Conservation (phyloP, 2,329 filamentous ascomycete species). For the Neopestalotiopsis sp. region DNA sequence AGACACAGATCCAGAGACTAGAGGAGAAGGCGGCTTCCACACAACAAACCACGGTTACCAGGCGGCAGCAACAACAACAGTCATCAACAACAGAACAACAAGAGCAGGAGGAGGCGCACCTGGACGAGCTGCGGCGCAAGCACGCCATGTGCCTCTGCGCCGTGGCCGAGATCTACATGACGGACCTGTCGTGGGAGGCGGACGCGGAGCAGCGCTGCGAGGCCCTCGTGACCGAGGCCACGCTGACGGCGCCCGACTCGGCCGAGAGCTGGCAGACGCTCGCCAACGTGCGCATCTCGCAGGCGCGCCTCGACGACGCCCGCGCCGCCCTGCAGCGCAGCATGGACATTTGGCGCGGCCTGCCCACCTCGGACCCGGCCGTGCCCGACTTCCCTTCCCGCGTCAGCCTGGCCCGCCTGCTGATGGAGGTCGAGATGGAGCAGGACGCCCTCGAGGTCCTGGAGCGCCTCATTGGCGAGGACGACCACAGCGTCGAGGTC, state of each 20-base stretch:
- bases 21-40: constrained; percentile 43
- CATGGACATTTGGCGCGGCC: constrained; percentile 81
- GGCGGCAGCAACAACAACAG: constrained; percentile 38
- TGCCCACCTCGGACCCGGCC: constrained; percentile 72
- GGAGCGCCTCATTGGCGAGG: constrained; percentile 82
- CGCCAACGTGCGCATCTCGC: constrained; percentile 91
- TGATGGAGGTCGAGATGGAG: constrained; percentile 91
- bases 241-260: constrained; percentile 79
- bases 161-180: constrained; percentile 98
- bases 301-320: constrained; percentile 80
- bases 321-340: constrained; percentile 78
- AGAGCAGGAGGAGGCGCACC: constrained; percentile 41
- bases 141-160: constrained; percentile 92
- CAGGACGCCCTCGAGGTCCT: constrained; percentile 84
- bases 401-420: constrained; percentile 80
- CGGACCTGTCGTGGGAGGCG: constrained; percentile 89
- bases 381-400: constrained; percentile 87
- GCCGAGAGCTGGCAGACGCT: constrained; percentile 95
- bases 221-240: constrained; percentile 85
- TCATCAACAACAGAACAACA: constrained; percentile 14
- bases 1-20: constrained; percentile 71
- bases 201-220: constrained; percentile 92
- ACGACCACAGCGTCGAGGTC: constrained; percentile 92
- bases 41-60: constrained; percentile 26
- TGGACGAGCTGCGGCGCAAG: constrained; percentile 77